Percentiles rank a stretch among this genome's conserved stretches.
Evolutionary conservation across 495 filamentous ascomycete species (phyloP).

Genomic region (Lasiosphaeria hispida): DNA sequence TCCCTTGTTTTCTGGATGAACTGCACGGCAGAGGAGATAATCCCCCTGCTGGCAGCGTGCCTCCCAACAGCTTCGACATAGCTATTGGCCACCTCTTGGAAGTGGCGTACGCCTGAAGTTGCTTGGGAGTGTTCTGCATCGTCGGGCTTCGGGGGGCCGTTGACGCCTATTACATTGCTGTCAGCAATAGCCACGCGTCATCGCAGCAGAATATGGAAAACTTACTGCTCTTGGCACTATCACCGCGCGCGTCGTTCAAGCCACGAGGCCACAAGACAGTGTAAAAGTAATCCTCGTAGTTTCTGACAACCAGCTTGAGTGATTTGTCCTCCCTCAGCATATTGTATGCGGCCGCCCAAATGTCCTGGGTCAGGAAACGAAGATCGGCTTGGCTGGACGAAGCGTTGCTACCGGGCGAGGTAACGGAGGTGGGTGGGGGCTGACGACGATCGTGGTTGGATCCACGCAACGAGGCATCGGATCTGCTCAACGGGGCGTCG

Average conservation of each 20-base stretch:
- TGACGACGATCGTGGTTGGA: too few relatives aligned
- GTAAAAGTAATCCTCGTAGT: slow-evolving; percentile 22
- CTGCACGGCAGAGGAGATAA: slow-evolving; percentile 18
- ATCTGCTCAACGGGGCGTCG: too few relatives aligned
- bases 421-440: too few relatives aligned
- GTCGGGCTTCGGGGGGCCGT: background rate
- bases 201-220: background rate
- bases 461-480: too few relatives aligned
- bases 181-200: too few relatives aligned
- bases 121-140: too few relatives aligned
- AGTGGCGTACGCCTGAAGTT: slow-evolving; percentile 7
- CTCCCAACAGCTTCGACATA: slow-evolving; percentile 8
- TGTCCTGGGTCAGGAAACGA: slow-evolving; percentile 7
- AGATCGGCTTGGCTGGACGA: too few relatives aligned
- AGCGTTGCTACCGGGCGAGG: too few relatives aligned
- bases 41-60: slow-evolving; percentile 5
- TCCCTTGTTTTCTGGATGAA: slow-evolving; percentile 20
- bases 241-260: background rate
- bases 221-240: background rate
- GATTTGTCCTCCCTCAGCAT: slow-evolving; percentile 1
- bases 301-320: slow-evolving; percentile 13
- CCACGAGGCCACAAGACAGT: slow-evolving; percentile 8
- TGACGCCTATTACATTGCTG: background rate
- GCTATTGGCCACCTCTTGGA: slow-evolving; percentile 13
- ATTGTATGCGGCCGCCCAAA: slow-evolving; percentile 21